These are phyloP conservation scores for Aspergillus tubingensis DNA, from an alignment of 2,329 filamentous ascomycete genomes.

Conservation along the genomic window DNA sequence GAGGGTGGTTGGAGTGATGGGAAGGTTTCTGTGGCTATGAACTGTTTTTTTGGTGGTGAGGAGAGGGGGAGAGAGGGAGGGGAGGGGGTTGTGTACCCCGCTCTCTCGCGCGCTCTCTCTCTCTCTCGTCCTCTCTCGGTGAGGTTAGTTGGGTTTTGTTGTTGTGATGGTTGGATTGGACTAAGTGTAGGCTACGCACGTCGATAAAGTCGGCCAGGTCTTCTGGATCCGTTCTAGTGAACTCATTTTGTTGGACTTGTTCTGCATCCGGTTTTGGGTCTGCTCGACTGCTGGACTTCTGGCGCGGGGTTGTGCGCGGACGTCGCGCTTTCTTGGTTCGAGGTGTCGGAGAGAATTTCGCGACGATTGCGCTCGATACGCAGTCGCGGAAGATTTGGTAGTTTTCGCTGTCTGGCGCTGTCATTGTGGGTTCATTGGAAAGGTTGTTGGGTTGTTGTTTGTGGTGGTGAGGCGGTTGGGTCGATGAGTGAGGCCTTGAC, in stretches of 20 bases:
- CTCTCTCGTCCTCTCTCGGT: background rate
- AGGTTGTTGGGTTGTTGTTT: background rate
- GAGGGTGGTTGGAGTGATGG: slow-evolving; percentile 58
- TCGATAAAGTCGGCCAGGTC: slow-evolving; percentile 80
- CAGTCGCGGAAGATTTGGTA: slow-evolving; percentile 73
- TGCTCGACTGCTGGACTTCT: background rate
- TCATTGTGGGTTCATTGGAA: slow-evolving; percentile 21
- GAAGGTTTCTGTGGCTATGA: slow-evolving; percentile 72
- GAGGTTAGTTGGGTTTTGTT: background rate
- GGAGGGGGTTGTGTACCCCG: background rate
- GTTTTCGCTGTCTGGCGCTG: slow-evolving; percentile 49
- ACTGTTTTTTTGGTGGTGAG: slow-evolving; percentile 45
- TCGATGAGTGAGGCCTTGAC: background rate
- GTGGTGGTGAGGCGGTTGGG: background rate
- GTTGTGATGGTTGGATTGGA: background rate
- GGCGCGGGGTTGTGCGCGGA: background rate
- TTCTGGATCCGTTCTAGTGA: slow-evolving; percentile 52
- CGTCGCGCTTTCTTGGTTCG: slow-evolving; percentile 44
- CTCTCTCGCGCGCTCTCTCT: background rate
- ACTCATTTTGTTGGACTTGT: background rate
- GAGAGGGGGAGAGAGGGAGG: background rate
- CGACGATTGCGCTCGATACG: slow-evolving; percentile 68
- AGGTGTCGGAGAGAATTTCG: slow-evolving; percentile 53
- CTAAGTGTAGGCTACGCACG: slow-evolving; percentile 37
- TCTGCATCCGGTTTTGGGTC: background rate